These are phyloP conservation scores for Metschnikowia sp. DNA, from an alignment of 805 yeast species.

Conservation along the genomic window DNA sequence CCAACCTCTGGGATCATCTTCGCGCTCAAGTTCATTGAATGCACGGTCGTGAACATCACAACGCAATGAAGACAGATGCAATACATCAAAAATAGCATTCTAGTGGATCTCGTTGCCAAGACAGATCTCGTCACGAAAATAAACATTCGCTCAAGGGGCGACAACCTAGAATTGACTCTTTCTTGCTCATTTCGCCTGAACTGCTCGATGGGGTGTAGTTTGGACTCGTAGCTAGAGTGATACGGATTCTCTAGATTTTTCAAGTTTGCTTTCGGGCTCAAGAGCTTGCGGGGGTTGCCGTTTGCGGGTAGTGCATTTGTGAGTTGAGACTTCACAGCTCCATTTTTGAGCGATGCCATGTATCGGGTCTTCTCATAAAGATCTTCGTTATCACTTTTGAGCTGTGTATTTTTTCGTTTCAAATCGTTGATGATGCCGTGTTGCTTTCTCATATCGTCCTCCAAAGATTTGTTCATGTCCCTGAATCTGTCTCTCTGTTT, in stretches of 20 bases:
- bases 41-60: conserved; percentile 61
- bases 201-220: conserved; percentile 77
- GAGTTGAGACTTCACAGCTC: conserved; percentile 11
- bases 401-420: conserved; percentile 56
- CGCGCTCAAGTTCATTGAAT: conserved; percentile 47
- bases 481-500: conserved; percentile 94
- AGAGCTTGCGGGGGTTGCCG: conserved; percentile 10
- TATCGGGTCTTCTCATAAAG: conserved; percentile 76
- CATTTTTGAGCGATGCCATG: conserved; percentile 48
- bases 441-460: conserved; percentile 69
- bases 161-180: conserved; percentile 65
- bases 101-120: conserved; percentile 67
- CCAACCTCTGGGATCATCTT: conserved; percentile 47
- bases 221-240: conserved; percentile 66
- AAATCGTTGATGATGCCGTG: conserved; percentile 53
- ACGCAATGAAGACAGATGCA: conserved; percentile 72
- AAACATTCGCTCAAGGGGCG: conserved; percentile 77
- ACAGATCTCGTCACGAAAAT: conserved; percentile 69
- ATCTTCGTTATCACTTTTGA: conserved; percentile 73
- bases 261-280: conserved; percentile 31
- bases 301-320: background rate
- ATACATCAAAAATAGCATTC: conserved; percentile 71
- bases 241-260: conserved; percentile 56
- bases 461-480: conserved; percentile 76
- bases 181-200: conserved; percentile 77